Percentiles rank a stretch among this genome's conserved stretches.
phyloP scores from a whole-genome alignment of 305 asterid species.

The Andrographis paniculata region DNA sequence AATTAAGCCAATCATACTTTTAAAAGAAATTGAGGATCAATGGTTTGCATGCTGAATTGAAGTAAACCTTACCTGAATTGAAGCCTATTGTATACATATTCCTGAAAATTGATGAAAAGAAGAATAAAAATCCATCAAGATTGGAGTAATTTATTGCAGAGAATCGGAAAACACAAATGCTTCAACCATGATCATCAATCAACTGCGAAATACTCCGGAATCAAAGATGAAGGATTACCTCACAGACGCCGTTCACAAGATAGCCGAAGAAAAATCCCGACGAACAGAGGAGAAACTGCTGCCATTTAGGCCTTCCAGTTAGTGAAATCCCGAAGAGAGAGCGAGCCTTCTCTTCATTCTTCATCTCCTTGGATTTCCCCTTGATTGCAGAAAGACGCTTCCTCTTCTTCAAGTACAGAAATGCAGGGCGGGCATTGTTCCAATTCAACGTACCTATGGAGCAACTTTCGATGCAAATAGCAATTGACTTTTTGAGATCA shows the following conservation, averaged over 20 bases:
- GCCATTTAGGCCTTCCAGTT: conserved; percentile 55
- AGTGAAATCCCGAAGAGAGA: conserved; percentile 62
- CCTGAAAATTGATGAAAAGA: conserved; percentile 33
- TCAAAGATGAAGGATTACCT: conserved; percentile 29
- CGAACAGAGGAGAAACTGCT: conserved; percentile 61
- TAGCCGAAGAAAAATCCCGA: conserved; percentile 78
- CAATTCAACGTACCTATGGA: conserved; percentile 14
- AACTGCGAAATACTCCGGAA: too few species aligned
- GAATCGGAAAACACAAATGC: neutral
- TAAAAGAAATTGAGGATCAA: too few species aligned
- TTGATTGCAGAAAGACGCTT: neutral
- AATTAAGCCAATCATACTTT: conserved; percentile 2
- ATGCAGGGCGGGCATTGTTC: conserved; percentile 22
- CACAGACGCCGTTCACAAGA: conserved; percentile 74
- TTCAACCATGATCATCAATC: neutral
- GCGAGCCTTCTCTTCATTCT: conserved; percentile 52
- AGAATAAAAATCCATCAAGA: too few species aligned
- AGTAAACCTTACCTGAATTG: conserved; percentile 47
- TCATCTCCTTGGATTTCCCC: conserved; percentile 26
- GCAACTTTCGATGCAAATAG: conserved; percentile 24
- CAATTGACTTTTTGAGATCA: conserved; percentile 32
- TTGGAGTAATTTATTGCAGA: too few species aligned
- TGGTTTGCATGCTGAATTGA: too few species aligned
- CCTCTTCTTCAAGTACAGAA: conserved; percentile 1
- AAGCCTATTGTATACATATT: conserved; percentile 72